Conservation (phyloP, 2,329 filamentous ascomycete genomes). For the Colletotrichum higginsianum region DNA sequence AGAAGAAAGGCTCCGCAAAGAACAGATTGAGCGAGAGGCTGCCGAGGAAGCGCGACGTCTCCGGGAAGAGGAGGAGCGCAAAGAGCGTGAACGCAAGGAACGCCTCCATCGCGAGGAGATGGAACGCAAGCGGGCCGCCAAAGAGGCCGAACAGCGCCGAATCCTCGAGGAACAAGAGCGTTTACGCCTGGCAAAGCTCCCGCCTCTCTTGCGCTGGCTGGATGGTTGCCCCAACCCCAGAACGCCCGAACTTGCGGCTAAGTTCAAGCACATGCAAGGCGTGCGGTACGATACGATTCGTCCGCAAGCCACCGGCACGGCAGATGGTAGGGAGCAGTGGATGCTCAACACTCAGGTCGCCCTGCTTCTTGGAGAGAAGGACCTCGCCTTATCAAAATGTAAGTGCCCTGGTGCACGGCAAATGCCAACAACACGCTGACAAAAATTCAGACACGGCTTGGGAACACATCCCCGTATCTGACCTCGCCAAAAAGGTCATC, state of each 20-base stretch:
- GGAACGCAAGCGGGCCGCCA: slow-evolving; percentile 64
- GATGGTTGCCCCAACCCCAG: slow-evolving; percentile 68
- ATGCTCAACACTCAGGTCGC: slow-evolving; percentile 76
- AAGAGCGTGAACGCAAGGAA: slow-evolving; percentile 64
- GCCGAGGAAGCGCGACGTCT: slow-evolving; percentile 65
- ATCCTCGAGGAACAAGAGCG: slow-evolving; percentile 69
- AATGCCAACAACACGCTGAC: background rate
- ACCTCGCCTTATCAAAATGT: slow-evolving; percentile 73
- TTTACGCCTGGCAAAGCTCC: slow-evolving; percentile 68
- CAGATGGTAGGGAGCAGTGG: slow-evolving; percentile 76
- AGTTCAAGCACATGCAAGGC: slow-evolving; percentile 71
- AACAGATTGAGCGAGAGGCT: slow-evolving; percentile 63
- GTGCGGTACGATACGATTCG: slow-evolving; percentile 76
- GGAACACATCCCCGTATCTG: slow-evolving; percentile 68
- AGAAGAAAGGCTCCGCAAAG: slow-evolving; percentile 61
- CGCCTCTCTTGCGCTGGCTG: slow-evolving; percentile 74
- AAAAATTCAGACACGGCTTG: slow-evolving; percentile 67
- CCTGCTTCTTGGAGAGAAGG: slow-evolving; percentile 75
- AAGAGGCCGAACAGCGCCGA: slow-evolving; percentile 66
- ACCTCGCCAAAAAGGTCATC: slow-evolving; percentile 70
- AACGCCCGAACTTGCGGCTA: slow-evolving; percentile 63
- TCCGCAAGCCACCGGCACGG: slow-evolving; percentile 65
- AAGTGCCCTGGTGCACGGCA: slow-evolving; percentile 50
- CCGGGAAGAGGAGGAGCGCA: slow-evolving; percentile 67
- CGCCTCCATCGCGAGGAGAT: slow-evolving; percentile 60